These are phyloP conservation scores for Candida michaelii DNA, from an alignment of 805 yeast species.

Conservation along the genomic window DNA sequence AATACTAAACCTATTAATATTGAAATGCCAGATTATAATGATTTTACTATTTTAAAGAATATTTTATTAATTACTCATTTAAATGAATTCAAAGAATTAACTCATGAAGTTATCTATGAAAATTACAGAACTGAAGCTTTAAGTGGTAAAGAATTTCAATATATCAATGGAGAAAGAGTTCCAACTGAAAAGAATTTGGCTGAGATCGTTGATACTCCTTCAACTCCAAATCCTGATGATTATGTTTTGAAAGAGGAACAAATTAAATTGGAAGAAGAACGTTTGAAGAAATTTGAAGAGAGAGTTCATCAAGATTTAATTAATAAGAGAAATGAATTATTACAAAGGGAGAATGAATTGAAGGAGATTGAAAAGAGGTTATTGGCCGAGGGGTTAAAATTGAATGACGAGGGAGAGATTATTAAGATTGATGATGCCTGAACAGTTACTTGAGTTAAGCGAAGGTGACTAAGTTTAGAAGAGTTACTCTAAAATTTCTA, in stretches of 20 bases:
- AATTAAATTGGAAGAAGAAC: conserved; percentile 84
- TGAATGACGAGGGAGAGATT: conserved; percentile 37
- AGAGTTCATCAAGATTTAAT: conserved; percentile 85
- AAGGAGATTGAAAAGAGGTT: conserved; percentile 75
- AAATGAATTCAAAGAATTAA: conserved; percentile 83
- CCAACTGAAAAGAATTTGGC: conserved; percentile 1
- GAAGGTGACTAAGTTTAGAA: too few relatives aligned
- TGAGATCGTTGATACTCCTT: conserved; percentile 9
- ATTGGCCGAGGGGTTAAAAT: conserved; percentile 53
- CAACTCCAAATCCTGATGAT: conserved; percentile 18
- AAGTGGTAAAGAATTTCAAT: conserved; percentile 57
- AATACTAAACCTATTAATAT: conserved; percentile 60
- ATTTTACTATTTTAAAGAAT: conserved; percentile 77
- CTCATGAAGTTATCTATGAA: conserved; percentile 85
- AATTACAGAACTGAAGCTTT: conserved; percentile 86
- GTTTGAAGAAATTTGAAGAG: conserved; percentile 81
- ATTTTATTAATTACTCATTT: conserved; percentile 79
- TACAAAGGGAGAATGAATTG: conserved; percentile 82
- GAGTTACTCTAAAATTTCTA: too few relatives aligned
- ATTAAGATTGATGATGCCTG: conserved; percentile 30
- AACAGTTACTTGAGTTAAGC: too few relatives aligned
- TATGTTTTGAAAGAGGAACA: conserved; percentile 78
- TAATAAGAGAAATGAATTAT: conserved; percentile 76
- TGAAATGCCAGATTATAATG: conserved; percentile 73
- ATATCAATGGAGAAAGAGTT: conserved; percentile 20